Evolutionary conservation across 768 basidiomycete species (phyloP), one percentile per base, ranked within the genome.

Genomic region (Tulasnella sp.): DNA sequence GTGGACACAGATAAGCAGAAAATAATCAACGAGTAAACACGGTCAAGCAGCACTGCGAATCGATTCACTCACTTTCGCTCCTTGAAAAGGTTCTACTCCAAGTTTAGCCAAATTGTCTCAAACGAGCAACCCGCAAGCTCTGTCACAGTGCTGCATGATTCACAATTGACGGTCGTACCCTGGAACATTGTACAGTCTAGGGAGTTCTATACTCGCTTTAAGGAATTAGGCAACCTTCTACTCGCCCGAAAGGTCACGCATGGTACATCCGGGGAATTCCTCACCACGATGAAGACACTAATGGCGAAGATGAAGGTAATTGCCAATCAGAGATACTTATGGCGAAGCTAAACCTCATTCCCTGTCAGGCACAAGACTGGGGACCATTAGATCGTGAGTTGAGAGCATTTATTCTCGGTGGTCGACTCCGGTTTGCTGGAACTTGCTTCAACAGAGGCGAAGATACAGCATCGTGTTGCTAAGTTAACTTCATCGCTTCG

Each of bases 221-320:
- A 85, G 0, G 83, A 84, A 0, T 80, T 92, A 42, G 89, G 88
- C 81, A 85, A 83, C 74, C 84, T 84, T 3, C 82, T 92, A 6
- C 88, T 91, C 79, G 84, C 85, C 62, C 90, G 91, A 79, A 78
- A 81, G 3, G 75, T 87, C 0, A 89, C 90, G 0, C 90, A 91
- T 81, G 83, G 82, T 0, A 85, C 86, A 0, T 91, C 89, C 0
- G 88, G 88, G 24, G 87, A 89, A 78, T 92, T 92, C 81, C 84
- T 91, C 4, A 87, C 88, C 56, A 86, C 88, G 2, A 84, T 92
- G 82, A 92, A 92, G 83, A 90, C 89, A 0, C 80, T 92, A 62
- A 92, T 92, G 91, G 91, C 91, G 6, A 92, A 92, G 79, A 81
- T 92, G 46, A 91, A n/a, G n/a, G n/a, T n/a, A n/a, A n/a, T n/a